Evolutionary conservation across 2,329 filamentous ascomycete species (phyloP).

Genomic region (Sporothrix schenckii): DNA sequence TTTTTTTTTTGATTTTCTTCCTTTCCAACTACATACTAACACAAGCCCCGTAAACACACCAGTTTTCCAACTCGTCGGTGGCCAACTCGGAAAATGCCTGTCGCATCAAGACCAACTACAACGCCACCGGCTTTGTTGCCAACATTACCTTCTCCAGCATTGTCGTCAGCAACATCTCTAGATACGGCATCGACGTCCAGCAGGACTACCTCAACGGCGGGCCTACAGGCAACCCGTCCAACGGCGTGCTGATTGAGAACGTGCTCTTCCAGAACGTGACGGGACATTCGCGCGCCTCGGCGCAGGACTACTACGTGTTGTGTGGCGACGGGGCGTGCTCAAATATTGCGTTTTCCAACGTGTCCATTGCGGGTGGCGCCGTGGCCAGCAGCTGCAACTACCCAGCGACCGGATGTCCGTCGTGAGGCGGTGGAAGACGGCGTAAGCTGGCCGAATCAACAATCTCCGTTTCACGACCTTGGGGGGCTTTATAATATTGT

Average conservation of each 20-base stretch:
- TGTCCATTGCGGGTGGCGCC: neutral
- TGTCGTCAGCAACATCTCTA: neutral
- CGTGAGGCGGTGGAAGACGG: neutral
- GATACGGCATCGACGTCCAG: conserved; percentile 12
- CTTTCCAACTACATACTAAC: neutral
- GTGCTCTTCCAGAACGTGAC: conserved; percentile 16
- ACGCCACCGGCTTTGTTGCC: neutral
- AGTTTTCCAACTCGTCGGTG: neutral
- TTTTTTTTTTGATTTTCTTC: neutral
- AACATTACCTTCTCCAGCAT: conserved; percentile 2
- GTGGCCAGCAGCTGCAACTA: neutral
- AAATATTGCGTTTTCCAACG: neutral
- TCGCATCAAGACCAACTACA: conserved; percentile 12
- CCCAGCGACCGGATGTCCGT: neutral
- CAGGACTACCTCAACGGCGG: conserved; percentile 23
- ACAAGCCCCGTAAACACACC: neutral
- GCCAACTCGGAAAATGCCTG: neutral
- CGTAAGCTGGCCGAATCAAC: too few relatives aligned
- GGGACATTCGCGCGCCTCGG: neutral
- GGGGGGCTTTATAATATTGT: too few relatives aligned
- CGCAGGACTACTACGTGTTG: neutral
- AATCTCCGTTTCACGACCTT: too few relatives aligned
- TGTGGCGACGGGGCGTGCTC: neutral
- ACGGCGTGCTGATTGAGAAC: conserved; percentile 5
- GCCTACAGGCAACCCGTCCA: neutral